Base-by-base conservation (phyloP, 1,139 yeast species). In the Trichomonascaceae sp. region DNA sequence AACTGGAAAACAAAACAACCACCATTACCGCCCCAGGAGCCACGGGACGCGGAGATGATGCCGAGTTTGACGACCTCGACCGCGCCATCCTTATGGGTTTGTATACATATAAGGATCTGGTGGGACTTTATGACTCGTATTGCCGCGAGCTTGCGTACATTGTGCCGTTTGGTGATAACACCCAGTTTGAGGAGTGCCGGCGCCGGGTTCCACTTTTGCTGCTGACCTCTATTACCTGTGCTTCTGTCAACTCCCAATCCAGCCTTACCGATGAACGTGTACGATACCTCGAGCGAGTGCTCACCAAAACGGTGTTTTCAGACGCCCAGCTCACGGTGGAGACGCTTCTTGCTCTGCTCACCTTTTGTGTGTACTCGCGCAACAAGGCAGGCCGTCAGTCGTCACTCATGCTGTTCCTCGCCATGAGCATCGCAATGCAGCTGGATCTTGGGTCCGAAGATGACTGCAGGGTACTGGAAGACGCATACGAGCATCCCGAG, bases 341-440 rank as follows among this genome's bases (percentile, higher is more conserved):
- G 38, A 46, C 65, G 34, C 62, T 70, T 17, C 62, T 61, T 34
- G 55, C 63, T 1, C 67, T 69, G 40, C 48, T 69, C 33, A 58
- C 68, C 3, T 46, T 69, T 13, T 65, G 72, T 5, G 48, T 66
- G 5, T 71, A 37, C 28, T 30, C 37, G 13, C 16, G 29, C 13
- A 36, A 35, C 5, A 74, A 75, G 60, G 65, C 37, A 52, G 67
- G 4, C 71, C 74, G 2, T 70, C 74, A 67, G 65, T 43, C 70
- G 44, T 74, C 69, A 41, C 59, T 71, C 49, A 63, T 64, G 40
- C 46, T 69, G 17, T 46, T 71, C 38, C 60, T 62, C 31, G 69
- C 71, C 2, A 54, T 63, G 34, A 62, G 61, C 39, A 47, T 71
- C 26, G 59, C 70, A 2, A 44, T 69, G 17, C 68, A 74, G 44